Evolutionary conservation across 129 eudicot genomes (phyloP).

Genomic region (Rutidosis leptorrhynchoides): DNA sequence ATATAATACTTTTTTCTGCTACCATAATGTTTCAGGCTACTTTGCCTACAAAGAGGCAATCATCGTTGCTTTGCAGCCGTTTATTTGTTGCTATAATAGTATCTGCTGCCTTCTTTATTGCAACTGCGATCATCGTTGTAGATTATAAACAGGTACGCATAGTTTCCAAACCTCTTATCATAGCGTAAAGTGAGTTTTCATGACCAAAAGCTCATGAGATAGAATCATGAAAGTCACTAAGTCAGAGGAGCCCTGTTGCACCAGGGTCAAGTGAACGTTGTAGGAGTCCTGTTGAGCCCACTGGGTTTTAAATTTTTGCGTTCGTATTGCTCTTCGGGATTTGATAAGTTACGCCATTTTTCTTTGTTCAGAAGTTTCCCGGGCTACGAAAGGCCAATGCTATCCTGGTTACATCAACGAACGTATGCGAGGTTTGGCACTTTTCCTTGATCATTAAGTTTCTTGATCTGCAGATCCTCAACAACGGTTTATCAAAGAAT

Average conservation of each 20-base stretch:
- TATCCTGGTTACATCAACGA: slow-evolving; percentile 25
- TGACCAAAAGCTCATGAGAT: background rate
- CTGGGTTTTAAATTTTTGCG: background rate
- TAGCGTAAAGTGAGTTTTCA: background rate
- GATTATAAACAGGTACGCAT: slow-evolving; percentile 53
- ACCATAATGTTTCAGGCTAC: slow-evolving; percentile 33
- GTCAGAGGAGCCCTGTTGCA: background rate
- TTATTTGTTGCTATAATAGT: slow-evolving; percentile 50
- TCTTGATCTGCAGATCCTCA: background rate
- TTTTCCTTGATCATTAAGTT: slow-evolving; percentile 8
- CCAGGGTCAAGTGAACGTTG: too few species aligned
- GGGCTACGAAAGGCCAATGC: slow-evolving; percentile 32
- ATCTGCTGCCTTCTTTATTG: slow-evolving; percentile 52
- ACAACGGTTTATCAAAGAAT: background rate
- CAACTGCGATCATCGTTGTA: slow-evolving; percentile 44
- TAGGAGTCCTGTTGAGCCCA: background rate
- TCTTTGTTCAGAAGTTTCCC: slow-evolving; percentile 45
- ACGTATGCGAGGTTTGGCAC: slow-evolving; percentile 54
- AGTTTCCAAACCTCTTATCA: background rate
- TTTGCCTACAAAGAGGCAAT: slow-evolving; percentile 41
- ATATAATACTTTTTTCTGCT: background rate
- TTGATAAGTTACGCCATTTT: slow-evolving; percentile 27
- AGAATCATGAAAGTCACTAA: background rate
- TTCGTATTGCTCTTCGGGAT: slow-evolving; percentile 21
- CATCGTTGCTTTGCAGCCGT: slow-evolving; percentile 38